A percentile compares a stretch with the other conserved stretches of the same genome.
Evolutionary conservation across 2,329 filamentous ascomycete species (phyloP).

Genomic region (Colletotrichum abscissum): DNA sequence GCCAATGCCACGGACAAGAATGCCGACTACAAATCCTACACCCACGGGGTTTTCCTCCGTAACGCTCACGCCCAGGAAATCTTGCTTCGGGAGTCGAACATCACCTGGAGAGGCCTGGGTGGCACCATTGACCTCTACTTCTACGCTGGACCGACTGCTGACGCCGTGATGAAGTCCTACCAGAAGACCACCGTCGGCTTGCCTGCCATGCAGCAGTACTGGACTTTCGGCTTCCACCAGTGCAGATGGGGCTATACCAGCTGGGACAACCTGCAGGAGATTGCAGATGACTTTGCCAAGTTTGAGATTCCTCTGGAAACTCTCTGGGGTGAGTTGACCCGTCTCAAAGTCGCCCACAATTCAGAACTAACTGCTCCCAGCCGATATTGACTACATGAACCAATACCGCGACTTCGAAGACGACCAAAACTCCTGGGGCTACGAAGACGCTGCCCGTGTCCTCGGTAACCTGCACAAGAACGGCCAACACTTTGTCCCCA

Average conservation of each 20-base stretch:
- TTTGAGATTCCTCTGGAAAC: conserved; percentile 78
- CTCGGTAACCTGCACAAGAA: conserved; percentile 71
- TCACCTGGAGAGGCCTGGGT: conserved; percentile 81
- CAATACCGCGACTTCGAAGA: conserved; percentile 71
- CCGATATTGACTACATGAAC: conserved; percentile 79
- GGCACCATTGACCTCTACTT: conserved; percentile 85
- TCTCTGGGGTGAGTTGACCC: conserved; percentile 64
- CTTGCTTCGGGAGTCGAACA: conserved; percentile 69
- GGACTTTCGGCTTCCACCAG: conserved; percentile 84
- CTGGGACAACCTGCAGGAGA: conserved; percentile 74
- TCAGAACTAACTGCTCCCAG: conserved; percentile 47
- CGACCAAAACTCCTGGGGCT: conserved; percentile 67
- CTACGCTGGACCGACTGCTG: conserved; percentile 77
- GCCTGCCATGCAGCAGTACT: conserved; percentile 85
- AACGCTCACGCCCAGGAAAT: conserved; percentile 84
- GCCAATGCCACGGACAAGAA: conserved; percentile 61
- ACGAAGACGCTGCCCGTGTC: conserved; percentile 69
- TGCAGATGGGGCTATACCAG: conserved; percentile 86
- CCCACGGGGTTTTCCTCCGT: conserved; percentile 81
- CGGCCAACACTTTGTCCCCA: conserved; percentile 77
- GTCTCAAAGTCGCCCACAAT: neutral
- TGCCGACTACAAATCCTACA: conserved; percentile 69
- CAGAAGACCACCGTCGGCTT: conserved; percentile 74
- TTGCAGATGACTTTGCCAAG: conserved; percentile 73
- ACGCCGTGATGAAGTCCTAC: conserved; percentile 77